These are phyloP conservation scores for Danielia reshetovae DNA, from an alignment of 805 yeast species.

Conservation along the genomic window DNA sequence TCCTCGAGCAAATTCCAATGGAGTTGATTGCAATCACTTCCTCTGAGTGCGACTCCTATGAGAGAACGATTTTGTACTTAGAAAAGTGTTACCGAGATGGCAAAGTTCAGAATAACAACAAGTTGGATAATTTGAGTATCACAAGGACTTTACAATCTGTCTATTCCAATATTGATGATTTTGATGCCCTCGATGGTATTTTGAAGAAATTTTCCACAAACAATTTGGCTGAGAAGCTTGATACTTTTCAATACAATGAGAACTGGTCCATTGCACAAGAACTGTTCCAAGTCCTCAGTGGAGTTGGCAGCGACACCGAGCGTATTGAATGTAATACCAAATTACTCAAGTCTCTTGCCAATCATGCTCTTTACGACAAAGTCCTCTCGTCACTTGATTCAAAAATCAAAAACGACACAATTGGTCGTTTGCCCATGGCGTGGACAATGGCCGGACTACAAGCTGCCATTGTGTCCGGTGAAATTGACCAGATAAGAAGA, in stretches of 20 bases:
- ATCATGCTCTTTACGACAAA: conserved; percentile 72
- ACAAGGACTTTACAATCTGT: conserved; percentile 62
- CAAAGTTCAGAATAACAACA: conserved; percentile 17
- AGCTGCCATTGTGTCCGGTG: conserved; percentile 67
- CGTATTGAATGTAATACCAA: conserved; percentile 45
- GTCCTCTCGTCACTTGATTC: conserved; percentile 49
- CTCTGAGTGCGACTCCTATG: conserved; percentile 78
- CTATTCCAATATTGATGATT: conserved; percentile 84
- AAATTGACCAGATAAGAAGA: conserved; percentile 41
- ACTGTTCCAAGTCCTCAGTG: conserved; percentile 67
- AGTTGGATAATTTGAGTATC: conserved; percentile 34
- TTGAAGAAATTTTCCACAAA: conserved; percentile 67
- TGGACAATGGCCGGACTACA: conserved; percentile 70
- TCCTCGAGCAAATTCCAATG: conserved; percentile 58
- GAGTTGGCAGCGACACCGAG: conserved; percentile 23
- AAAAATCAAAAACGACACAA: conserved; percentile 18
- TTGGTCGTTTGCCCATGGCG: conserved; percentile 39
- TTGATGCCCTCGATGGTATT: conserved; percentile 86
- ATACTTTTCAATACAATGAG: conserved; percentile 78
- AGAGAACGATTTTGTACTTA: conserved; percentile 78
- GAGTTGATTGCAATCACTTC: conserved; percentile 73
- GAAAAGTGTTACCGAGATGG: conserved; percentile 65
- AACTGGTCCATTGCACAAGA: conserved; percentile 87
- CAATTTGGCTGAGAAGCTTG: conserved; percentile 68
- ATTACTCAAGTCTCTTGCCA: conserved; percentile 64